Evolutionary conservation across 23 red algal genomes (phyloP).

Genomic region (Gracilaria domingensis): DNA sequence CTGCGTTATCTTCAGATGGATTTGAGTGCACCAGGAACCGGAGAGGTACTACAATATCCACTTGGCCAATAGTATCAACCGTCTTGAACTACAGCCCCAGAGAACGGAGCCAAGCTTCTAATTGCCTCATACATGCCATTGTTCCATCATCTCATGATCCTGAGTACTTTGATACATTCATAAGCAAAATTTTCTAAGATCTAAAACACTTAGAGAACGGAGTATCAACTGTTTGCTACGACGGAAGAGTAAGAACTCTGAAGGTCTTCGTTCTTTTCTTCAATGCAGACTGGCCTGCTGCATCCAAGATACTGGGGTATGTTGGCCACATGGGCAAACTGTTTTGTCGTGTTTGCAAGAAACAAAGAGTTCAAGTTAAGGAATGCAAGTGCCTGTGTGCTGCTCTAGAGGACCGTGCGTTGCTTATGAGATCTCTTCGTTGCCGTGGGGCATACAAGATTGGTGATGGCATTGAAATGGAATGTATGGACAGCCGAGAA

Average conservation of each 20-base stretch:
- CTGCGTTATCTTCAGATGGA: not conserved
- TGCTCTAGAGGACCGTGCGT: not conserved
- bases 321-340: not conserved
- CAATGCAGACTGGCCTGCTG: slow-evolving; percentile 9
- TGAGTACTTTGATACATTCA: slow-evolving; percentile 20
- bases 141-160: slow-evolving; percentile 16
- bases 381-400: not conserved
- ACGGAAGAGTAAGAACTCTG: not conserved
- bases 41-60: not conserved
- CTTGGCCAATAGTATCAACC: not conserved
- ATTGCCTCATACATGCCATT: not conserved
- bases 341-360: slow-evolving; percentile 12
- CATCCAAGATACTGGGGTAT: slow-evolving; percentile 13
- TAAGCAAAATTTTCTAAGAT: not conserved
- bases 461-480: not conserved
- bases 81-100: not conserved
- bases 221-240: not conserved
- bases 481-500: not conserved
- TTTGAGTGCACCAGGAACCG: not conserved
- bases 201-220: slow-evolving; percentile 13
- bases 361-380: not conserved
- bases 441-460: not conserved
- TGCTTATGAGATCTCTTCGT: not conserved
- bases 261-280: slow-evolving; percentile 15
- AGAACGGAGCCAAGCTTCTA: slow-evolving; percentile 17